Percentiles rank a stretch among this genome's conserved stretches.
phyloP scores from a whole-genome alignment of 1,139 yeast species.

The Pichia sp. region DNA sequence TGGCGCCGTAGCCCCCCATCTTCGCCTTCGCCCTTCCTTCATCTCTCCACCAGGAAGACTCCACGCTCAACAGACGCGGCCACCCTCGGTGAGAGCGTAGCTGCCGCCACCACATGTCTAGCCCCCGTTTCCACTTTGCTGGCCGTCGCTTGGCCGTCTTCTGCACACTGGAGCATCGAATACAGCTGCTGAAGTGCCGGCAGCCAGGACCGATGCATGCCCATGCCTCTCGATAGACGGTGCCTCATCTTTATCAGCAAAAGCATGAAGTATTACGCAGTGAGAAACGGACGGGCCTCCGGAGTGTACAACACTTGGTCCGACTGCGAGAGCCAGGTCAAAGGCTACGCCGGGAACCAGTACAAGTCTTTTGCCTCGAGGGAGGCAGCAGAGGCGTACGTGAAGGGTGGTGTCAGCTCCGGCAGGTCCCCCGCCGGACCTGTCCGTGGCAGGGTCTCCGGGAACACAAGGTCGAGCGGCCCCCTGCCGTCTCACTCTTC shows the following conservation, averaged over 20 bases:
- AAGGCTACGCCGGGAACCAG: slow-evolving; percentile 16
- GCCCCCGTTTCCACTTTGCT: too few relatives aligned
- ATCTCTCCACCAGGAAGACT: too few relatives aligned
- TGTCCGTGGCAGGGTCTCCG: too few relatives aligned
- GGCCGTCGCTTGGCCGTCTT: too few relatives aligned
- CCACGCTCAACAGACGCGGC: not conserved
- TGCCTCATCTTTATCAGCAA: not conserved
- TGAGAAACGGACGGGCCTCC: slow-evolving; percentile 16
- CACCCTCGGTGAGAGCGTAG: not conserved
- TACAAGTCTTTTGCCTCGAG: slow-evolving; percentile 18
- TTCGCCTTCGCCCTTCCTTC: too few relatives aligned
- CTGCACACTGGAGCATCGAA: too few relatives aligned
- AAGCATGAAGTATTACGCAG: slow-evolving; percentile 23
- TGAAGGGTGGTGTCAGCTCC: slow-evolving; percentile 1
- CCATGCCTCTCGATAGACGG: not conserved
- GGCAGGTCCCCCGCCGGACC: too few relatives aligned
- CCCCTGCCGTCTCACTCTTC: too few relatives aligned
- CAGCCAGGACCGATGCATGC: not conserved
- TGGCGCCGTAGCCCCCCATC: too few relatives aligned
- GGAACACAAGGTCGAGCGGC: too few relatives aligned
- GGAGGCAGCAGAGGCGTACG: slow-evolving; percentile 17
- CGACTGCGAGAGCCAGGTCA: slow-evolving; percentile 17
- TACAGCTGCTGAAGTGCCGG: too few relatives aligned
- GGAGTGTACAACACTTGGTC: slow-evolving; percentile 22
- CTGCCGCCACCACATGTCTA: too few relatives aligned